phyloP scores from a whole-genome alignment of 2,329 filamentous ascomycete genomes.

The Ascochyta rabiei region DNA sequence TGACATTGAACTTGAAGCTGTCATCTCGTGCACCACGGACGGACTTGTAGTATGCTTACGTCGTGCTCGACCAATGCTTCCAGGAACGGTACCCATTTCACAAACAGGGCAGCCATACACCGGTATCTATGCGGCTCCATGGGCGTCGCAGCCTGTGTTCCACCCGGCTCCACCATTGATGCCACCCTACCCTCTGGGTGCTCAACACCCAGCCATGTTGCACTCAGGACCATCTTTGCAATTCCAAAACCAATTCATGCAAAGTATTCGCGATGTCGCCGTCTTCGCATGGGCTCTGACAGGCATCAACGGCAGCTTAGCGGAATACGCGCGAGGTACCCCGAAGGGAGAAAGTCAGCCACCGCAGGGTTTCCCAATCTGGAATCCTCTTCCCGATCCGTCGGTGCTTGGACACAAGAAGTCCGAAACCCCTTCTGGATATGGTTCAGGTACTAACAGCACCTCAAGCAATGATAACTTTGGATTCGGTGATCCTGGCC shows the following conservation, averaged over 20 bases:
- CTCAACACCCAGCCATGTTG: conserved; percentile 50
- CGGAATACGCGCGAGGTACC: conserved; percentile 66
- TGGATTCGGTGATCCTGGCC: conserved; percentile 46
- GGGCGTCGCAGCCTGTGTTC: conserved; percentile 71
- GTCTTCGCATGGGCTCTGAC: conserved; percentile 87
- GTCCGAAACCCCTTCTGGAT: conserved; percentile 43
- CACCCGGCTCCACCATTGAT: conserved; percentile 48
- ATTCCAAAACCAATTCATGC: conserved; percentile 68
- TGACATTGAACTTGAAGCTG: conserved; percentile 78
- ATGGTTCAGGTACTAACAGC: conserved; percentile 41
- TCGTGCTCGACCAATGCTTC: conserved; percentile 73
- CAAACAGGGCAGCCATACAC: conserved; percentile 35
- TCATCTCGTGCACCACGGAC: conserved; percentile 90
- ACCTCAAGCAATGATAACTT: conserved; percentile 43
- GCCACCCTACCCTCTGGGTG: conserved; percentile 44
- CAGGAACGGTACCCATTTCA: conserved; percentile 42
- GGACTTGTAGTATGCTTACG: conserved; percentile 82
- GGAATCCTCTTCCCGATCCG: conserved; percentile 50
- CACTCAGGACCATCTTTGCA: conserved; percentile 55
- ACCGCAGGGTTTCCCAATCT: conserved; percentile 64
- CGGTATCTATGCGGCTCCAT: conserved; percentile 79
- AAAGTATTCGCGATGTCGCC: conserved; percentile 79
- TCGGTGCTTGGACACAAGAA: conserved; percentile 24
- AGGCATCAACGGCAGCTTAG: conserved; percentile 78
- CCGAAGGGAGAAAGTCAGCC: conserved; percentile 70